Base-by-base conservation (phyloP, 2,329 filamentous ascomycete species). In the Colletotrichum incanum region DNA sequence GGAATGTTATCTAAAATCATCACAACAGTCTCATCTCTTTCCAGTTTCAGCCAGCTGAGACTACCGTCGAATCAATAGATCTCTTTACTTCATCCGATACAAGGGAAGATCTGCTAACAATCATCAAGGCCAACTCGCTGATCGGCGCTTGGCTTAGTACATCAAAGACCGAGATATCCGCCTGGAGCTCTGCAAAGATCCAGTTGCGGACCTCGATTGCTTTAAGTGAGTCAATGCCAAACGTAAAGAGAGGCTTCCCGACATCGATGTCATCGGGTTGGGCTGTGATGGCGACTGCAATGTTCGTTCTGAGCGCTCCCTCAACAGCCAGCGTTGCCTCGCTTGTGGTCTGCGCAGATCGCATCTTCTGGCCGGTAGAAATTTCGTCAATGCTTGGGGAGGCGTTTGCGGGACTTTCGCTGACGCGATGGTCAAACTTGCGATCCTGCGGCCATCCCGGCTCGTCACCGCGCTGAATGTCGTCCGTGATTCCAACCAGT, bases 361-460 rank as follows among this genome's bases (percentile, higher is more conserved):
- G 43, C 43, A 47, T n/a, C n/a, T 47, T 47, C 20, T 47, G 43
- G 3, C 20, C 8, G 18, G 43, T 47, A 20, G 43, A 47, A 47
- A n/a, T 18, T 47, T 47, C 43, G 9, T n/a, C 8, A 11, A 8
- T 3, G 43, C 2, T 9, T 3, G 7, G 20, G 5, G 18, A 20
- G 43, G 20, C 43, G 9, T n/a, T 47, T n/a, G 1, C 14, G n/a
- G n/a, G 2, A n/a, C 6, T n/a, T 20, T 47, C 18, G 3, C 20
- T 47, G 1, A 47, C 45, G 2, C 74, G 37, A 16, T 58, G 59
- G 1, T 41, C 56, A 16, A 70, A 58, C 14, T 41, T 56, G 26
- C 81, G 70, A 65, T 81, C 78, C 1, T 79, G 76, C 4, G 77
- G 73, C 3, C 82, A 83, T 73, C 85, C 79, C 26, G 84, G 76